phyloP scores from a whole-genome alignment of 2,329 filamentous ascomycete genomes.

The Lecanicillium sp. region DNA sequence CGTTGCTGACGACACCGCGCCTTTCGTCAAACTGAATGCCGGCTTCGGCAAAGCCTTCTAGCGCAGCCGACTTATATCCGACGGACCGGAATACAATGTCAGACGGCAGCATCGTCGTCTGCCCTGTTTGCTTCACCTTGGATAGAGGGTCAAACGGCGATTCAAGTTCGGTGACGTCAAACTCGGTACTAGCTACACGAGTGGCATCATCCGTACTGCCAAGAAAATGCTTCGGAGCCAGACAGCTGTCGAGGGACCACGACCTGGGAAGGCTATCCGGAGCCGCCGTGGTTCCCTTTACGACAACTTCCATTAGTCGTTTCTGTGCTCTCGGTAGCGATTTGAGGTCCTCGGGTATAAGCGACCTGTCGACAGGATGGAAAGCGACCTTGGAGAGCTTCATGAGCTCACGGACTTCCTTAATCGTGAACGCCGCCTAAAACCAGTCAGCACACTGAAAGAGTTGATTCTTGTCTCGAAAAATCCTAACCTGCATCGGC shows the following conservation, averaged over 20 bases:
- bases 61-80: constrained; percentile 76
- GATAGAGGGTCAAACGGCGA: constrained; percentile 47
- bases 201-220: constrained; percentile 35
- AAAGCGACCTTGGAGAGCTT: constrained; percentile 67
- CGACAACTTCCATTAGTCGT: constrained; percentile 72
- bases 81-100: constrained; percentile 85
- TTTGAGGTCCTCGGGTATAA: constrained; percentile 61
- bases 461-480: no score
- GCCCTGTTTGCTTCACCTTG: constrained; percentile 39
- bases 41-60: constrained; percentile 66
- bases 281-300: constrained; percentile 59
- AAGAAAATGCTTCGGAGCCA: constrained; percentile 67
- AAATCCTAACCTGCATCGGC: constrained; percentile 63
- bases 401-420: constrained; percentile 84
- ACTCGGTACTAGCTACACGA: constrained; percentile 57
- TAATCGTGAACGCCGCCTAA: constrained; percentile 88
- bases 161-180: constrained; percentile 53
- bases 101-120: constrained; percentile 49
- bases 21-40: constrained; percentile 70
- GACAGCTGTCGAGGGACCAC: constrained; percentile 81
- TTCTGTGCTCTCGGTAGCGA: constrained; percentile 67
- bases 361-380: constrained; percentile 53
- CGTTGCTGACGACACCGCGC: constrained; percentile 74
- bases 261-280: constrained; percentile 47
- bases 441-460: background rate